Percentiles rank a stretch among this genome's conserved stretches.
These are phyloP conservation scores for Colletotrichum camelliae DNA, from an alignment of 2,329 filamentous ascomycete species.

Conservation along the genomic window DNA sequence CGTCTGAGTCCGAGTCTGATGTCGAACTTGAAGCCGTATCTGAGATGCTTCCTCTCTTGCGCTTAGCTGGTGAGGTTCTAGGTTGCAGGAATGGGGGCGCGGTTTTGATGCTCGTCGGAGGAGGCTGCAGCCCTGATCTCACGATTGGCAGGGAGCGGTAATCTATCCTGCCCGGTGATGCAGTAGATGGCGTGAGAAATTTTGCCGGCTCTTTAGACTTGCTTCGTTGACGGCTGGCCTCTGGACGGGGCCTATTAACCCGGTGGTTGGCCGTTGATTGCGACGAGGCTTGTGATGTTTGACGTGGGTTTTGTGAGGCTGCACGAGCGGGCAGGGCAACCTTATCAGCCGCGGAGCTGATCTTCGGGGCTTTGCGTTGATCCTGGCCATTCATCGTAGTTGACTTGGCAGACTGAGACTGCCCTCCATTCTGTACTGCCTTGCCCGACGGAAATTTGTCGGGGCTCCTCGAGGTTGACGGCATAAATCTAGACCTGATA, in stretches of 20 bases:
- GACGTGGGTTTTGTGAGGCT: not conserved
- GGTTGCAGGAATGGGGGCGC: not conserved
- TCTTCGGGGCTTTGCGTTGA: not conserved
- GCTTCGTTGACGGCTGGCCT: not conserved
- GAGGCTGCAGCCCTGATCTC: not conserved
- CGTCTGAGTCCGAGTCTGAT: not conserved
- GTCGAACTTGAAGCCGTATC: not conserved
- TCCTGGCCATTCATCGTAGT: not conserved
- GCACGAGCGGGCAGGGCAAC: not conserved
- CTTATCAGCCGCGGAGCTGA: not conserved
- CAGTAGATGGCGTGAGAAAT: not conserved
- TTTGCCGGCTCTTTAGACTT: not conserved
- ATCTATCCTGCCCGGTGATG: not conserved
- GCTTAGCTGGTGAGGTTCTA: not conserved
- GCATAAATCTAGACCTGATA: not conserved
- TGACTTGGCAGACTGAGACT: not conserved
- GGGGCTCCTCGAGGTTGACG: not conserved
- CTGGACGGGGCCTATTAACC: not conserved
- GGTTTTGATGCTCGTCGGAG: not conserved
- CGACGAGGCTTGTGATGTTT: not conserved
- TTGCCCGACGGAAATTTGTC: not conserved
- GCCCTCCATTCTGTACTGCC: not conserved
- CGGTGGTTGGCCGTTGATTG: not conserved
- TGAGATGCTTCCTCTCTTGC: not conserved
- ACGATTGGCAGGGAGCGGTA: not conserved